These are phyloP conservation scores for Odontarrhena argentea DNA, from an alignment of 345 rosid genomes.

Conservation along the genomic window DNA sequence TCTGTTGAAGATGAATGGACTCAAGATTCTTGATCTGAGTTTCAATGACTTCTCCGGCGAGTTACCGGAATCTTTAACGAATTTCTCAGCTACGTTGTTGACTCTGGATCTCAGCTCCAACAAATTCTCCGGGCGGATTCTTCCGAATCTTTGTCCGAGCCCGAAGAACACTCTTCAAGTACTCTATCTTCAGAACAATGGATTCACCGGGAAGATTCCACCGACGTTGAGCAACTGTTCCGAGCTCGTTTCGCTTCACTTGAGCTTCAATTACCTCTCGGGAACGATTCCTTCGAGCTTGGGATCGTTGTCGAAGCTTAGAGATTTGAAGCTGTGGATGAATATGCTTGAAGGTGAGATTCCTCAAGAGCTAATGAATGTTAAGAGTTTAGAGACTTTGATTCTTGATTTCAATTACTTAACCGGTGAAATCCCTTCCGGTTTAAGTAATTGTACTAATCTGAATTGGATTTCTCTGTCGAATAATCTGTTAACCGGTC, in stretches of 20 bases:
- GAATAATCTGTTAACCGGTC: constrained; percentile 72
- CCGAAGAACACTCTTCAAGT: constrained; percentile 54
- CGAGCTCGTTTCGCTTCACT: constrained; percentile 74
- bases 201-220: constrained; percentile 69
- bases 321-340: constrained; percentile 82
- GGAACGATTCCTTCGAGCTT: constrained; percentile 84
- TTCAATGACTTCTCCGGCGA: constrained; percentile 63
- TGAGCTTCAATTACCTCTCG: constrained; percentile 79
- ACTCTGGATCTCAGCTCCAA: constrained; percentile 85
- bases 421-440: constrained; percentile 69
- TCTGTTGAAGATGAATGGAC: constrained; percentile 56
- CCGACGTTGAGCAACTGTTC: constrained; percentile 79
- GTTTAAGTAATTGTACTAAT: constrained; percentile 72
- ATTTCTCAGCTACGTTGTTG: constrained; percentile 55
- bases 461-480: constrained; percentile 92
- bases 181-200: constrained; percentile 76
- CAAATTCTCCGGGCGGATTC: constrained; percentile 60
- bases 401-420: constrained; percentile 90
- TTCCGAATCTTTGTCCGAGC: constrained; percentile 56
- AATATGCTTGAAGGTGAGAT: constrained; percentile 83
- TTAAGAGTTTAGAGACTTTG: constrained; percentile 63
- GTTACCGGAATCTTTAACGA: constrained; percentile 65
- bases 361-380: constrained; percentile 65
- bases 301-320: constrained; percentile 65
- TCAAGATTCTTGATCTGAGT: constrained; percentile 60